Conservation (phyloP, 495 filamentous ascomycete genomes). For the Tuber brumale region DNA sequence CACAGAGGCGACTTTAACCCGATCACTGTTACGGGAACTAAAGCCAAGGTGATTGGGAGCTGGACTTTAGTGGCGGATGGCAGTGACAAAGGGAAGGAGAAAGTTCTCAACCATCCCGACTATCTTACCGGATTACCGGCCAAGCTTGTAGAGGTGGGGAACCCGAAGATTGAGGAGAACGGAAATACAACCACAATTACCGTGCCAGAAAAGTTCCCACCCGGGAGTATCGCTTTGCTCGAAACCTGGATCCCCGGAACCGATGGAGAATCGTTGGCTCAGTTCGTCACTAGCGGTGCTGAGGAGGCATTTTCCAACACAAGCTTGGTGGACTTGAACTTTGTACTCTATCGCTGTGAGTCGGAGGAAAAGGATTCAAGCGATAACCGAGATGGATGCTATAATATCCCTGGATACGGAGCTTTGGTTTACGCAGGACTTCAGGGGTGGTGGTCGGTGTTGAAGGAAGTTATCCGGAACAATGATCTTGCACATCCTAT, state of each 20-base stretch:
- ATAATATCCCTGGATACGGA: slow-evolving; percentile 75
- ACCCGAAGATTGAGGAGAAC: slow-evolving; percentile 54
- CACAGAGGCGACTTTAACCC: slow-evolving; percentile 68
- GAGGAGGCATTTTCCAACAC: slow-evolving; percentile 69
- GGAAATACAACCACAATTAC: slow-evolving; percentile 69
- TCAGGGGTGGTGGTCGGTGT: slow-evolving; percentile 96
- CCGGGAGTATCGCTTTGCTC: slow-evolving; percentile 88
- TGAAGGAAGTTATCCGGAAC: slow-evolving; percentile 74
- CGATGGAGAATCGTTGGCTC: slow-evolving; percentile 49
- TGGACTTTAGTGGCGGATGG: slow-evolving; percentile 83
- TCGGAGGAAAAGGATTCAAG: slow-evolving; percentile 82
- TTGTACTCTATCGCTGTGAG: slow-evolving; percentile 84
- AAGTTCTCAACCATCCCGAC: slow-evolving; percentile 60
- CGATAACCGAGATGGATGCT: slow-evolving; percentile 73
- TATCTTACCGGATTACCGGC: slow-evolving; percentile 74
- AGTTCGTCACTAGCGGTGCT: slow-evolving; percentile 72
- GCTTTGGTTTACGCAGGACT: slow-evolving; percentile 89
- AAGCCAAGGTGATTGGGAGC: slow-evolving; percentile 67
- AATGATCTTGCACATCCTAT: slow-evolving; percentile 91
- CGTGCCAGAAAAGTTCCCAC: slow-evolving; percentile 73
- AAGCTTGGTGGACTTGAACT: slow-evolving; percentile 77
- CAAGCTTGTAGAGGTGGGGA: slow-evolving; percentile 61
- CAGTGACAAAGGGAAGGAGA: slow-evolving; percentile 56
- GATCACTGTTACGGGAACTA: slow-evolving; percentile 65
- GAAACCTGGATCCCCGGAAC: slow-evolving; percentile 89